Evolutionary conservation across 2,329 filamentous ascomycete genomes (phyloP), one percentile per base, ranked within the genome.

Genomic region (Fusarium sp.): DNA sequence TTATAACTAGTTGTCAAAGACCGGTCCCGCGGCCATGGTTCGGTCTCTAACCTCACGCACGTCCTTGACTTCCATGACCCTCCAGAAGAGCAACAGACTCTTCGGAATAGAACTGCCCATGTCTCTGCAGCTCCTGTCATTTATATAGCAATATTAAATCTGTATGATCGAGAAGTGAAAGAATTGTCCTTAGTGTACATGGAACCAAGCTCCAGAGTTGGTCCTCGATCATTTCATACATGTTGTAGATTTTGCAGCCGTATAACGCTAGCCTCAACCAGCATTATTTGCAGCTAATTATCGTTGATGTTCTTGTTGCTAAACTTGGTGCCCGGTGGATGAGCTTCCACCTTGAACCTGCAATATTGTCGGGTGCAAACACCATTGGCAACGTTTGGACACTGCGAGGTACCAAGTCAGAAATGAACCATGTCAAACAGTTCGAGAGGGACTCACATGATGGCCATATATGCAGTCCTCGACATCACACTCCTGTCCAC

Each of bases 391-490:
- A 82, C 77, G 57, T 79, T 84, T 0, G 84, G 82, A 63, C 83
- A 86, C 83, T 85, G 51, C 10, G 23, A 23, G 8, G 29, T 27
- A 9, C 9, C 8, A 27, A 21, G 27, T 57, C 37, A 71, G 61
- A 21, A 37, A 44, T 53, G 14, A n/a, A 39, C 19, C 9, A 13
- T 19, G 6, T 4, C 15, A 17, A 27, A 6, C 25, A 9, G 25
- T 19, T 4, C 38, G 15, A 27, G 7, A 13, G 38, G 41, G 21
- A 78, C 82, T 76, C 68, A 85, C 83, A 66, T 88, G 81, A 69
- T 88, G 85, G 3, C 85, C 85, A 64, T 88, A 88, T 55, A 88
- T 87, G 69, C 85, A 88, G 59, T 82, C 80, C 2, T 81, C 78
- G 4, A 80, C 73, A 7, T 82, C 79, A 62, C 85, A 88, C n/a